Base-by-base conservation (phyloP, 176 grass and related monocot species). In the Bothriochloa decipiens region DNA sequence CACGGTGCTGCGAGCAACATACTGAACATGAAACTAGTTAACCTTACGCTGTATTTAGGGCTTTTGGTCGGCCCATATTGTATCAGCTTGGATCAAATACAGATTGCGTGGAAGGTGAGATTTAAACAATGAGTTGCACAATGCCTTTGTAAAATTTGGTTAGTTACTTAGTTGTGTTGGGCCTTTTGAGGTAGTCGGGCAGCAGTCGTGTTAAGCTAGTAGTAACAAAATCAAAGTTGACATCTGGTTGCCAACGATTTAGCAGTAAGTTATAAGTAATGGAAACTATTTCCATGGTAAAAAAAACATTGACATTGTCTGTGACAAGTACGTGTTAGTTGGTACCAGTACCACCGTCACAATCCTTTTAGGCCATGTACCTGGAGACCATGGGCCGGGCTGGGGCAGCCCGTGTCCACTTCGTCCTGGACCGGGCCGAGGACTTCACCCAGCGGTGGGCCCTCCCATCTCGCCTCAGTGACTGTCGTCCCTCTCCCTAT, bases 361-460 rank as follows among this genome's bases (percentile, higher is more conserved):
- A 14, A 13, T 29, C 41, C 36, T 6, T 40, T 42, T 53, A 49
- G 33, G 28, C 36, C 25, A 39, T 75, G 53, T 42, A 8, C 10
- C 4, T 29, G 11, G 22, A 75, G 80, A 47, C 68, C 47, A 63
- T 87, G 89, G 80, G 61, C 88, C 17, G 89, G 35, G 35, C 5
- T 3, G 20, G 61, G 47, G 50, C 47, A 60, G 47, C 17, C 27
- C 7, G 22, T 46, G 62, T 46, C 46, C 60, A 68, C 45, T 45
- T 17, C 6, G 13, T 29, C 13, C 25, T 28, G 0, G 39, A 10
- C 32, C 43, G 35, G 81, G 70, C 63, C n/a, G 63, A n/a, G n/a
- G 16, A 49, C 49, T 70, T 65, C 32, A 79, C 49, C 68, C 68
- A 0, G 5, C 22, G 27, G 67, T 42, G 49, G 74, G 67, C 46